Evolutionary conservation across 2,329 filamentous ascomycete genomes (phyloP), one percentile per base, ranked within the genome.

Genomic region (Penicillium sp.): DNA sequence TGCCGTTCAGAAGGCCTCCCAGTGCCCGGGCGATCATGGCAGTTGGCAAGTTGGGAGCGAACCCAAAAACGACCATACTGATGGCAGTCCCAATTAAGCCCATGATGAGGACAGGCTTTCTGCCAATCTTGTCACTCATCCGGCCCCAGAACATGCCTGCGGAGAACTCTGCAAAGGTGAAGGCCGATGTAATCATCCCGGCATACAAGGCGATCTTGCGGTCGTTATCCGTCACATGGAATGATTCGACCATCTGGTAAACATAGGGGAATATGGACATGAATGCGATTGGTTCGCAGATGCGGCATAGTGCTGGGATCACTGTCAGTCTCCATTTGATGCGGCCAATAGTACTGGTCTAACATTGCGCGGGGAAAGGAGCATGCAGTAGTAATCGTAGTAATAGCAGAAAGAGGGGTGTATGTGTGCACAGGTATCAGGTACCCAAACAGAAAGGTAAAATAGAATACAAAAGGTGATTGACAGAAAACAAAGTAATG

Each of bases 241-340:
- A 97, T 54, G 89, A 88, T 62, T 89, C 78, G 61, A 97, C 85
- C 93, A 98, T 97, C 75, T 87, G 91, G 75, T 95, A 97, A 61
- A 95, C 89, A 70, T 97, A 98, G 1, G 91, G 93, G 67, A 98
- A 97, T 60, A 97, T 96, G 46, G 90, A 96, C 88, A 96, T 97
- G 77, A 98, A 97, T 5, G 91, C 93, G 69, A 98, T 97, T 45
- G 91, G 91, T 69, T 98, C 93, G 76, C 89, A 96, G 75, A 98
- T 91, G 64, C 91, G 85, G 72, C 90, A 95, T 64, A 95, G 78
- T 40, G 89, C 90, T 94, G n/a, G 53, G 22, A 51, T 35, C 39
- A 48, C 15, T 43, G 46, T 55, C 45, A 53, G 49, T 17, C n/a
- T n/a, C n/a, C n/a, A n/a, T n/a, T n/a, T n/a, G n/a, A n/a, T n/a